Base-by-base conservation (phyloP, 495 filamentous ascomycete genomes). In the Bathelium albidoporum region DNA sequence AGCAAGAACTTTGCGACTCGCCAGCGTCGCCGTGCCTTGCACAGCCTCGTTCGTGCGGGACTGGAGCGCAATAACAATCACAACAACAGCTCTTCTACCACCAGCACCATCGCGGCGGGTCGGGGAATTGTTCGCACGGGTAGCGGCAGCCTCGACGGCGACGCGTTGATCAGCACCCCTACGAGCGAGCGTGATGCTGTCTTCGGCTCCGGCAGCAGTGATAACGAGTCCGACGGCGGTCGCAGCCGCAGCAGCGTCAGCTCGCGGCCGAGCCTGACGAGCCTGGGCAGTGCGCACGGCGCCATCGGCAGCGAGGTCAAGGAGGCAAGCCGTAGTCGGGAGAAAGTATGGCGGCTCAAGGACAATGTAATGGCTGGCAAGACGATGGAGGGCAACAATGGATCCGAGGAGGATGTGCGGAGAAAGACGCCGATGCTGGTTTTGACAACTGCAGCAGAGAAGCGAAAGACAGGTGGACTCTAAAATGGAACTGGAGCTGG, bases 1-100 rank as follows among this genome's bases (percentile, higher is more conserved):
- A 96, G 93, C 84, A 95, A 96, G 82, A 99, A 99, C 77, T 99
- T 99, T 75, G 87, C 89, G 22, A 87, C 90, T 34, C 93, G 93
- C 66, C 91, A 94, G 70, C 91, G 94, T 58, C 91, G 93, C 65
- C 89, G 87, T 68, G 95, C 95, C 18, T 85, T 98, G 52, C 87
- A 88, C 77, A 96, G 89, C 69, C 81, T 98, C 58, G 89, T 97
- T 59, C 89, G 90, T 66, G 92, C 92, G 62, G 91, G 93, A 20
- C 83, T 91, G 64, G 90, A 94, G 73, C 88, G 94, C 61, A 55
- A 55, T 24, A 55, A 29, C 49, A 55, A 55, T 20, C 9, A 20
- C 24, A 20, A 20, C 16, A 29, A 14, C 14, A 39, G n/a, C n/a
- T n/a, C n/a, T n/a, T n/a, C n/a, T n/a, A n/a, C n/a, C 34, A 39